A percentile compares a stretch with the other conserved stretches of the same genome.
Conservation (phyloP, 2,329 filamentous ascomycete species). For the Lachnellula cervina region DNA sequence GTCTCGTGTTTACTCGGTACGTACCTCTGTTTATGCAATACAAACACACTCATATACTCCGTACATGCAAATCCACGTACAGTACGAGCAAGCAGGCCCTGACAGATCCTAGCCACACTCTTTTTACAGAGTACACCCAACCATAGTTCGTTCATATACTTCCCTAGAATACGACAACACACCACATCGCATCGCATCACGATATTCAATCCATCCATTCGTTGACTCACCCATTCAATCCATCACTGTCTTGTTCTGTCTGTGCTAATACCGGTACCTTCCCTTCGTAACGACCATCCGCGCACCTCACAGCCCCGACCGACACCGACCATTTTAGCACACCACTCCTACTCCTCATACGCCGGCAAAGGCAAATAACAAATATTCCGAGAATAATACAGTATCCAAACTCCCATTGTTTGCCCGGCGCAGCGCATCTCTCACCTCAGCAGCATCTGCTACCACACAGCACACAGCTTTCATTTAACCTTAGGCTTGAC, state of each 20-base stretch:
- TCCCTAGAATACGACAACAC: not conserved
- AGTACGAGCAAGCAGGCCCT: too few species aligned
- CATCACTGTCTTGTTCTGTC: not conserved
- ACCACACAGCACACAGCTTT: not conserved
- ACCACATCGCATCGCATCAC: not conserved
- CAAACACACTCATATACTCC: not conserved
- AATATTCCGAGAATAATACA: too few species aligned
- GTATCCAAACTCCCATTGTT: not conserved
- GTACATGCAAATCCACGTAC: too few species aligned
- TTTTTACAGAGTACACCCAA: too few species aligned
- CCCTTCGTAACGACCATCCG: not conserved
- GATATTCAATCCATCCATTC: not conserved
- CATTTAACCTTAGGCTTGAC: not conserved
- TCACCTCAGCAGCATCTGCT: not conserved
- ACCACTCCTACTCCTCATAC: not conserved
- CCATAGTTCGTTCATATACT: too few species aligned
- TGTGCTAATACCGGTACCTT: too few species aligned
- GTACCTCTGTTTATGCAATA: not conserved
- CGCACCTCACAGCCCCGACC: not conserved
- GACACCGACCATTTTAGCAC: not conserved
- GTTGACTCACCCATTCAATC: not conserved
- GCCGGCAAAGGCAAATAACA: too few species aligned
- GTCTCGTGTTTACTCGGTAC: not conserved
- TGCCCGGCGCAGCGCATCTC: not conserved
- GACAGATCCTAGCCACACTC: too few species aligned